Percentiles rank a stretch among this genome's conserved stretches.
These are phyloP conservation scores for Trichoderma oligosporum DNA, from an alignment of 2,329 filamentous ascomycete species.

Conservation along the genomic window DNA sequence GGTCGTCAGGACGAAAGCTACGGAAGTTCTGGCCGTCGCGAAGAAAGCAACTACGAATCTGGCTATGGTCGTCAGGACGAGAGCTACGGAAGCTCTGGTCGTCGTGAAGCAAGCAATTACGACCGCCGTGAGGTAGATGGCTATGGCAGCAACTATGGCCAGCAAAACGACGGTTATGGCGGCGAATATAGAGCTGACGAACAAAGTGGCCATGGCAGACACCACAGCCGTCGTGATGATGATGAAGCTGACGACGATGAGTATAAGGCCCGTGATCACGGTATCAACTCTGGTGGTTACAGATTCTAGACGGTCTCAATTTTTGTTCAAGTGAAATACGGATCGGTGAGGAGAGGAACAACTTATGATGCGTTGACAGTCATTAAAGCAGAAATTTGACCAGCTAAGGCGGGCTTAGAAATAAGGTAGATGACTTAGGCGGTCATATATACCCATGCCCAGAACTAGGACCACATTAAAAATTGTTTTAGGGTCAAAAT, in stretches of 20 bases:
- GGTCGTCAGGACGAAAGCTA: constrained; percentile 20
- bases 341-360: not conserved
- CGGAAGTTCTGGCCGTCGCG: constrained; percentile 22
- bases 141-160: constrained; percentile 20
- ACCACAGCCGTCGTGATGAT: constrained; percentile 20
- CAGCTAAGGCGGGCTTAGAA: no score
- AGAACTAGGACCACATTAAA: not conserved
- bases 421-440: not conserved
- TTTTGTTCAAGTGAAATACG: not conserved
- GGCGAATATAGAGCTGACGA: constrained; percentile 23
- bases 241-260: constrained; percentile 22
- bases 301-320: not conserved
- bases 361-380: not conserved
- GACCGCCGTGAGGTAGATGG: constrained; percentile 19
- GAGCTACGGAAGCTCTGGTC: constrained; percentile 25
- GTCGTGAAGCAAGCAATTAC: no score
- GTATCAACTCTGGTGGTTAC: constrained; percentile 4
- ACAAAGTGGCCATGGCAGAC: constrained; percentile 16
- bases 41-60: constrained; percentile 24
- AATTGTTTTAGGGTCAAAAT: no score
- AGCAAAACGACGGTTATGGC: constrained; percentile 6
- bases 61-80: constrained; percentile 26
- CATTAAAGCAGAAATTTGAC: not conserved
- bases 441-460: not conserved
- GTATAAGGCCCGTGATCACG: constrained; percentile 29